phyloP scores from a whole-genome alignment of 352 stramenopile genomes.

The Pythium oligandrum region DNA sequence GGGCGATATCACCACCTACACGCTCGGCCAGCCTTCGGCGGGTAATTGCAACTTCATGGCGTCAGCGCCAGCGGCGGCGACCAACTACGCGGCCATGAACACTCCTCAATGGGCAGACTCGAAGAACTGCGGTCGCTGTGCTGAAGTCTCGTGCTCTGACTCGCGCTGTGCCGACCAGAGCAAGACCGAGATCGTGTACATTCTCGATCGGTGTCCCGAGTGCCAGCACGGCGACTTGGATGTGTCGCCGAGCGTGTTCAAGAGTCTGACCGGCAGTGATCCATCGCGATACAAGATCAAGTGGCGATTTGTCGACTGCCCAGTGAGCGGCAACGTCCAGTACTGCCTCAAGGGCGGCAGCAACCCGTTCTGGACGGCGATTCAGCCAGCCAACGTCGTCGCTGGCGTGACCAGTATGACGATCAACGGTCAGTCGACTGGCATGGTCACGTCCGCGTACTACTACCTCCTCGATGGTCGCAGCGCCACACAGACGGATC shows the following conservation, averaged over 20 bases:
- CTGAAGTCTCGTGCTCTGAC: constrained; percentile 58
- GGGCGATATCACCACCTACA: constrained; percentile 23
- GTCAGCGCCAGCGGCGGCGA: constrained; percentile 9
- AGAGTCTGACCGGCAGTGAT: constrained; percentile 54
- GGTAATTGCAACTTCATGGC: constrained; percentile 26
- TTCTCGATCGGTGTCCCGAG: constrained; percentile 70
- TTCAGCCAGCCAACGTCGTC: constrained; percentile 57
- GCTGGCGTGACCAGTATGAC: constrained; percentile 48
- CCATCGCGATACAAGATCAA: constrained; percentile 46
- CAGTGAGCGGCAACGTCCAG: constrained; percentile 39
- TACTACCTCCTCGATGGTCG: constrained; percentile 41
- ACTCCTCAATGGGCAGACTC: constrained; percentile 53
- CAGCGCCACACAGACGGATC: constrained; percentile 18
- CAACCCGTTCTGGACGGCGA: constrained; percentile 47
- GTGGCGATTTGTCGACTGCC: constrained; percentile 72
- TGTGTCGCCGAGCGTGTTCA: constrained; percentile 63
- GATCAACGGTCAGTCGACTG: constrained; percentile 46
- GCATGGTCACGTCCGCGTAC: constrained; percentile 32
- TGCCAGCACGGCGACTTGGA: constrained; percentile 55
- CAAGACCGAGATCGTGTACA: constrained; percentile 42
- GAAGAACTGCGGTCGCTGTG: constrained; percentile 63
- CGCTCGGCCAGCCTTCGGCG: constrained; percentile 4
- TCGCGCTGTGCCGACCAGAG: constrained; percentile 35
- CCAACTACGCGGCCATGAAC: constrained; percentile 65
- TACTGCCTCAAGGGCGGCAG: constrained; percentile 68